Percentiles rank a stretch among this genome's conserved stretches.
phyloP scores from a whole-genome alignment of 306 rosid genomes.

The Acacia acuminata region DNA sequence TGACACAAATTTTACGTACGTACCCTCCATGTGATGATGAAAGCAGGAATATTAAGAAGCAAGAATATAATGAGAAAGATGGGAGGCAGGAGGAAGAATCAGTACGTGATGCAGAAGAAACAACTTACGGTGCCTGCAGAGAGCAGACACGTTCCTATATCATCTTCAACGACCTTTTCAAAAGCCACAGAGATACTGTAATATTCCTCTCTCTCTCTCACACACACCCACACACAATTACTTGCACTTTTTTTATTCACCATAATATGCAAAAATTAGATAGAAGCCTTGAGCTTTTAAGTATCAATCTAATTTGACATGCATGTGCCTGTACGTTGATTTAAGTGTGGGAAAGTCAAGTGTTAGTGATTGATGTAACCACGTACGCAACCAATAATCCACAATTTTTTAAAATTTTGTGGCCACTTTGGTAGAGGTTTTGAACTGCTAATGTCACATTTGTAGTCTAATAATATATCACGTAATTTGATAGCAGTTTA shows the following conservation, averaged over 20 bases:
- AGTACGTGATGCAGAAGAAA: not conserved
- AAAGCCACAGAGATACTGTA: constrained; percentile 47
- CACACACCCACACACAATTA: not conserved
- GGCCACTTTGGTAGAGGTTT: too few relatives aligned
- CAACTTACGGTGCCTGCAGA: not conserved
- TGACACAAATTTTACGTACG: not conserved
- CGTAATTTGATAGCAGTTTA: too few relatives aligned
- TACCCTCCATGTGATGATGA: not conserved
- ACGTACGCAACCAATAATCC: too few relatives aligned
- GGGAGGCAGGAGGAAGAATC: not conserved
- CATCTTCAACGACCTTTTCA: constrained; percentile 57
- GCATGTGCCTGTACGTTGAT: not conserved
- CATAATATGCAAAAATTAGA: not conserved
- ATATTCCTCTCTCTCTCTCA: not conserved
- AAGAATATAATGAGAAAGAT: not conserved
- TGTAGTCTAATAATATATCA: too few relatives aligned
- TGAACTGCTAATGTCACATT: too few relatives aligned
- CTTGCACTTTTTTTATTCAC: not conserved
- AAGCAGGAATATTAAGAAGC: not conserved
- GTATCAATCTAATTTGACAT: not conserved
- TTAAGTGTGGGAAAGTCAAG: not conserved
- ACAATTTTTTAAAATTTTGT: too few relatives aligned
- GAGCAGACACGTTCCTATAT: constrained; percentile 51
- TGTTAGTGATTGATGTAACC: not conserved
- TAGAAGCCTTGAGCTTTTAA: not conserved